Evolutionary conservation across 179 eudicot species (phyloP).

Genomic region (Beta corolliflora): DNA sequence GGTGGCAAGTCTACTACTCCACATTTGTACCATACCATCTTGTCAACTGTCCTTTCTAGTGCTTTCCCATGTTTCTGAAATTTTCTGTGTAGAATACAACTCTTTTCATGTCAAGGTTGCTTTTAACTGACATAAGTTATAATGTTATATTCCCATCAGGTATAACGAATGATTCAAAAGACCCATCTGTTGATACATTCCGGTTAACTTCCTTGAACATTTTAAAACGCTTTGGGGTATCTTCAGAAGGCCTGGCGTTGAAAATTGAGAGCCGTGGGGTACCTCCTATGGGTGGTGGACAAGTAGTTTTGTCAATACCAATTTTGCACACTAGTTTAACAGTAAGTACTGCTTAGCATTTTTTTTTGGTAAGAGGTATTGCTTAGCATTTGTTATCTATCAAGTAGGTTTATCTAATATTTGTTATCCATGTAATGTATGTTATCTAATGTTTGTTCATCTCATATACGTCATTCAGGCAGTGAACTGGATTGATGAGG

Average conservation of each 20-base stretch:
- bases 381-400: background rate
- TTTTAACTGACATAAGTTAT: background rate
- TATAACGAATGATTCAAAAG: constrained; percentile 82
- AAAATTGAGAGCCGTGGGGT: constrained; percentile 84
- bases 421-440: too few species aligned
- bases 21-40: too few species aligned
- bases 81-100: too few species aligned
- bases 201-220: constrained; percentile 64
- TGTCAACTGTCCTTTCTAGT: too few species aligned
- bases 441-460: too few species aligned
- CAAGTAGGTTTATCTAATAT: too few species aligned
- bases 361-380: too few species aligned
- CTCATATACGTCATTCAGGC: constrained; percentile 46
- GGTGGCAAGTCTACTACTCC: too few species aligned
- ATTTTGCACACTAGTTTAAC: constrained; percentile 58
- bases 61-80: too few species aligned
- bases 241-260: constrained; percentile 79
- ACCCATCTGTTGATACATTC: constrained; percentile 89
- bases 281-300: constrained; percentile 93
- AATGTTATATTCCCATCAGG: constrained; percentile 43
- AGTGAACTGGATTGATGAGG: constrained; percentile 81
- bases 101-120: background rate
- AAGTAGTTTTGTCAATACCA: constrained; percentile 70
- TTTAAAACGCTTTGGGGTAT: constrained; percentile 77
- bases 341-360: constrained; percentile 33